Conservation (phyloP, 2,329 filamentous ascomycete genomes). For the Alternaria dauci region DNA sequence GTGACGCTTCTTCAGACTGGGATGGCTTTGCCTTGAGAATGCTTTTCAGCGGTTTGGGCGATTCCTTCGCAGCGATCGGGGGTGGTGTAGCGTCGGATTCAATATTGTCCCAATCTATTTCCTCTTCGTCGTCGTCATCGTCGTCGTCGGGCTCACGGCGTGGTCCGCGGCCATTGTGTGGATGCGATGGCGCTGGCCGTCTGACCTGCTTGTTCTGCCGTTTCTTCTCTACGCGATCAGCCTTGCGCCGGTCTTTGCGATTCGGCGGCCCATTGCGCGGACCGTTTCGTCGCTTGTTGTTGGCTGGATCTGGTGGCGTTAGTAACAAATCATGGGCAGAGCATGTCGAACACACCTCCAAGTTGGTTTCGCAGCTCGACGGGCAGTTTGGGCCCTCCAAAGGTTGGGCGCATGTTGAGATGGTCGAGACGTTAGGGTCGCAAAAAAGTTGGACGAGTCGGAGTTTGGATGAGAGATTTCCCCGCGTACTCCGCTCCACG, state of each 20-base stretch:
- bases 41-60: slow-evolving; percentile 40
- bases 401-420: slow-evolving; percentile 50
- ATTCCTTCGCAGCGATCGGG: slow-evolving; percentile 26
- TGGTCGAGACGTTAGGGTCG: slow-evolving; percentile 19
- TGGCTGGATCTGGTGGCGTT: slow-evolving; percentile 38
- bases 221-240: slow-evolving; percentile 70
- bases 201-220: slow-evolving; percentile 44
- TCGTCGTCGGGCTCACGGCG: slow-evolving; percentile 12
- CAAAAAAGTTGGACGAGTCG: slow-evolving; percentile 45
- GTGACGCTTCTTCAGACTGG: slow-evolving; percentile 16
- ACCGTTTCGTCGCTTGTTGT: slow-evolving; percentile 33
- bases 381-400: slow-evolving; percentile 57
- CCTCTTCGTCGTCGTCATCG: slow-evolving; percentile 28
- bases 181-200: slow-evolving; percentile 21
- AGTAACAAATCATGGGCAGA: background rate
- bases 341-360: slow-evolving; percentile 27
- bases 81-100: slow-evolving; percentile 42
- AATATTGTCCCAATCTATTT: slow-evolving; percentile 44
- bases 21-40: slow-evolving; percentile 36
- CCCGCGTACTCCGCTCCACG: slow-evolving; percentile 34
- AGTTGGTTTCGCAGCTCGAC: slow-evolving; percentile 57
- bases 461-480: slow-evolving; percentile 33
- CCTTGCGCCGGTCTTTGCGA: slow-evolving; percentile 73
- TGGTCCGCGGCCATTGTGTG: slow-evolving; percentile 28
- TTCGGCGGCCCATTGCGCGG: slow-evolving; percentile 41